These are phyloP conservation scores for Tardiomyces blankii DNA, from an alignment of 1,139 yeast genomes.

Conservation along the genomic window DNA sequence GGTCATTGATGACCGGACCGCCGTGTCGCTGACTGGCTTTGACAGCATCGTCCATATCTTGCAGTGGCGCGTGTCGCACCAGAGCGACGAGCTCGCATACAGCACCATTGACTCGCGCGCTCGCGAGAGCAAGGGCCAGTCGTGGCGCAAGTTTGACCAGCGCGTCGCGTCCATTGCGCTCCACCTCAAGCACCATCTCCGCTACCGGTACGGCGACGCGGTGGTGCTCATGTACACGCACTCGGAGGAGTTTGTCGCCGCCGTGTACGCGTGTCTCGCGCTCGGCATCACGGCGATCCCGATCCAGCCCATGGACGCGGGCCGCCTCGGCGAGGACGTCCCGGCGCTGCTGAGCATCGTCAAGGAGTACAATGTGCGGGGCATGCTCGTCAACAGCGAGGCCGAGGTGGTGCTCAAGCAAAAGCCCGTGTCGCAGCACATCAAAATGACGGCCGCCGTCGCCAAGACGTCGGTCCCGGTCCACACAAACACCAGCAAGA, in stretches of 20 bases:
- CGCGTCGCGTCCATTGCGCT: conserved; percentile 64
- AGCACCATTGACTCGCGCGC: conserved; percentile 41
- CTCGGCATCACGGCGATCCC: conserved; percentile 80
- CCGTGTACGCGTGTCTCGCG: conserved; percentile 76
- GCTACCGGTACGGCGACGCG: conserved; percentile 53
- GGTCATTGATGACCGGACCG: conserved; percentile 68
- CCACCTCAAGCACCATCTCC: conserved; percentile 39
- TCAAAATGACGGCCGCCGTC: conserved; percentile 44
- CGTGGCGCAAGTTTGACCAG: conserved; percentile 81
- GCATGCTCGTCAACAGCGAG: conserved; percentile 69
- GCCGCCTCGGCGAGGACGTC: conserved; percentile 63
- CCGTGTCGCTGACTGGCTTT: conserved; percentile 63
- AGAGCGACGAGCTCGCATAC: conserved; percentile 74
- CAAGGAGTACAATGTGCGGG: conserved; percentile 58
- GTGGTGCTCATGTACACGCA: conserved; percentile 79
- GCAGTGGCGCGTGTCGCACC: conserved; percentile 65
- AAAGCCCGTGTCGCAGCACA: conserved; percentile 51
- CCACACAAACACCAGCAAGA: conserved; percentile 57
- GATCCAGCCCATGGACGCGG: conserved; percentile 60
- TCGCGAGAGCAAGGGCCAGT: conserved; percentile 42
- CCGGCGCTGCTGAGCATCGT: conserved; percentile 57
- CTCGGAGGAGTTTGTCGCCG: conserved; percentile 76
- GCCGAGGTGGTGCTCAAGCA: conserved; percentile 56
- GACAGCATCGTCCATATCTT: conserved; percentile 60
- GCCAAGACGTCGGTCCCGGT: conserved; percentile 38